Evolutionary conservation across 2,329 filamentous ascomycete genomes (phyloP).

Genomic region (Epichloe bromicola): DNA sequence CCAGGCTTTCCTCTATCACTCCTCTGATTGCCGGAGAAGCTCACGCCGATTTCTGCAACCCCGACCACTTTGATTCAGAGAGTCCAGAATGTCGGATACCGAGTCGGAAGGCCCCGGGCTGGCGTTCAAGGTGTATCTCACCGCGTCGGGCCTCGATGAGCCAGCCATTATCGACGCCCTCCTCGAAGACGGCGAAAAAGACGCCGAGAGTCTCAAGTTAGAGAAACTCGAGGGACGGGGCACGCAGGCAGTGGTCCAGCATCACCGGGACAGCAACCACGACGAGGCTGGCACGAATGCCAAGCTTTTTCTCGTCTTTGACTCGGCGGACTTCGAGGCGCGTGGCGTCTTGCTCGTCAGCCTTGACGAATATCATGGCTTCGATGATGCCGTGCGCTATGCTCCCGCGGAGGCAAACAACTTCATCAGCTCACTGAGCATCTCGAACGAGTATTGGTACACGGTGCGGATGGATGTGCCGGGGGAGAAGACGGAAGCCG

Average conservation of each 20-base stretch:
- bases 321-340: not conserved
- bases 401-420: not conserved
- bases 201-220: not conserved
- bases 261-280: not conserved
- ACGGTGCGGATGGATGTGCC: not conserved
- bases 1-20: not conserved
- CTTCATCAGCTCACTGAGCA: slow-evolving; percentile 1
- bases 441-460: slow-evolving; percentile 3
- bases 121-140: not conserved
- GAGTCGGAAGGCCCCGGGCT: not conserved
- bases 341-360: slow-evolving; percentile 2
- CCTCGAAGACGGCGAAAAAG: not conserved
- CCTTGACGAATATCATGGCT: slow-evolving; percentile 4
- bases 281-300: not conserved
- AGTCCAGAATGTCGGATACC: not conserved
- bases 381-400: slow-evolving; percentile 1
- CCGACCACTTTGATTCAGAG: too few species aligned
- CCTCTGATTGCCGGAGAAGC: not conserved
- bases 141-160: not conserved
- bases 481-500: not conserved
- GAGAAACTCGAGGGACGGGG: not conserved
- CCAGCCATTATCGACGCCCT: not conserved
- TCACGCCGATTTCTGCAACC: too few species aligned
- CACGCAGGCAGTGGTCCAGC: not conserved
- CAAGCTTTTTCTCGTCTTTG: slow-evolving; percentile 2